Base-by-base conservation (phyloP, 2,329 filamentous ascomycete species). In the Corynespora cassiicola region DNA sequence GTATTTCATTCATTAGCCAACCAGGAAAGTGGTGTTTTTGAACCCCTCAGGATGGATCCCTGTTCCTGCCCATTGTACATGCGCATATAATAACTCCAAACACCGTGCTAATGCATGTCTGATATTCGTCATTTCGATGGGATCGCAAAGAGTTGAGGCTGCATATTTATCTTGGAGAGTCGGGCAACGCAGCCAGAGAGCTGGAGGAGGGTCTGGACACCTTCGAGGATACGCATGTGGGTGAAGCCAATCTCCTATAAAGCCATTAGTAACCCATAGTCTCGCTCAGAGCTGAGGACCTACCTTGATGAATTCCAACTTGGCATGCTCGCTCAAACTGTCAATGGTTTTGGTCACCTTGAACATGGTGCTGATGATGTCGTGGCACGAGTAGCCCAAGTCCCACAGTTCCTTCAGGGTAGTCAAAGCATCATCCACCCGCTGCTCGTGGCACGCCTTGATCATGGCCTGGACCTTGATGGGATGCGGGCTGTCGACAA, bases 351-450 rank as follows among this genome's bases (percentile, higher is more conserved):
- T 99, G 29, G 94, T 97, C 44, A 99, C 94, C 62, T 87, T 86
- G 78, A 99, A 97, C 94, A 99, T 99, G 46, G 92, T 99, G 72
- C 88, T 95, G 69, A 99, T 95, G 57, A 99, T 96, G 69, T 99
- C 94, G 73, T 99, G 92, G 56, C 90, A 95, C n/a, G 90, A 96
- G 73, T 99, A 99, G 10, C 94, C 94, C 44, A 97, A 75, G 45
- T 87, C 84, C 92, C 94, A 99, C 26, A 99, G 77, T 73, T 97
- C 94, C 54, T 90, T 88, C 50, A 99, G 73, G 4, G 81, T 84
- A 54, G 95, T 90, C 42, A 99, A 75, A 2, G 94, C 94, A 42
- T 84, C 84, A 67, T 96, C 91, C 15, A 99, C 81, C 54, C 92
- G 90, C 36, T 88, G 87, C 68, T 97, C 91, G 71, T 94, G 90